A percentile compares a stretch with the other conserved stretches of the same genome.
Evolutionary conservation across 805 yeast species (phyloP).

Genomic region (Pichia deserticola): DNA sequence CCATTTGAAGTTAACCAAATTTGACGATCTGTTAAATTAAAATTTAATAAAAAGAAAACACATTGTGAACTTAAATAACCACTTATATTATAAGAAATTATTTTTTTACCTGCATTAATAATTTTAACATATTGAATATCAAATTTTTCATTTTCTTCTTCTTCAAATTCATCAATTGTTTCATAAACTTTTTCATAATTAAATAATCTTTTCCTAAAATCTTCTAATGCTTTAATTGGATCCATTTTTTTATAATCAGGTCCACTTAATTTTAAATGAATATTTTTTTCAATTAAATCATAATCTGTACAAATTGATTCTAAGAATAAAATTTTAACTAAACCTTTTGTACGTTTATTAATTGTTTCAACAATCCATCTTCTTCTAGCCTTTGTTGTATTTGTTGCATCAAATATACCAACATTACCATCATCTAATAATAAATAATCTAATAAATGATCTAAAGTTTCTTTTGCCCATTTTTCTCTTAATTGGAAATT

Average conservation of each 20-base stretch:
- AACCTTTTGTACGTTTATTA: slow-evolving; percentile 25
- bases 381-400: slow-evolving; percentile 42
- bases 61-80: slow-evolving; percentile 53
- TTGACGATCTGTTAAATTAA: slow-evolving; percentile 30
- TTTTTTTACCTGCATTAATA: slow-evolving; percentile 53
- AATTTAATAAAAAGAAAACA: slow-evolving; percentile 43
- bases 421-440: slow-evolving; percentile 38
- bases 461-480: slow-evolving; percentile 46
- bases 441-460: slow-evolving; percentile 37
- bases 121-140: slow-evolving; percentile 55
- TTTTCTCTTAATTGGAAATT: slow-evolving; percentile 39
- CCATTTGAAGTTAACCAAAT: slow-evolving; percentile 32
- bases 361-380: slow-evolving; percentile 33
- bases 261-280: slow-evolving; percentile 78
- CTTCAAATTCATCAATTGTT: slow-evolving; percentile 63
- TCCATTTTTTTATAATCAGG: slow-evolving; percentile 91
- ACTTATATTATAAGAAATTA: slow-evolving; percentile 48
- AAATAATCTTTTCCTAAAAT: slow-evolving; percentile 69
- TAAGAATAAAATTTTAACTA: slow-evolving; percentile 34
- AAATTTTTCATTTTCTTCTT: slow-evolving; percentile 35
- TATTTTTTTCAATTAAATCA: slow-evolving; percentile 71
- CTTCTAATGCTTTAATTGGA: slow-evolving; percentile 67
- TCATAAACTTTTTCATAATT: slow-evolving; percentile 89
- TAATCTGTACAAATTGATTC: slow-evolving; percentile 86
- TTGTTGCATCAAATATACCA: slow-evolving; percentile 57